Percentiles rank a stretch among this genome's conserved stretches.
Evolutionary conservation across 2,329 filamentous ascomycete species (phyloP).

Genomic region (Erysiphe pisi): DNA sequence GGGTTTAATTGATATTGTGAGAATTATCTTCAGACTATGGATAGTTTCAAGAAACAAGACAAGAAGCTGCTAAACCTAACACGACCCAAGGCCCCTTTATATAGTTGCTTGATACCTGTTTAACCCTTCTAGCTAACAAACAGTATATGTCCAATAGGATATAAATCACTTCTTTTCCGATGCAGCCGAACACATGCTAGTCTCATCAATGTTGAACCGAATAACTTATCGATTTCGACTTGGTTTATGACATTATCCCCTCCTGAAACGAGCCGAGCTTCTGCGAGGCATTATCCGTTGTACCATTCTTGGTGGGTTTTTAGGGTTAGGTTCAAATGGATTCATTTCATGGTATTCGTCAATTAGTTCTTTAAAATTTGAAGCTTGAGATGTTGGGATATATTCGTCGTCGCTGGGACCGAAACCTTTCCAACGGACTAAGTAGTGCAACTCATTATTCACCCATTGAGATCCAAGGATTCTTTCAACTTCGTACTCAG

Average conservation of each 20-base stretch:
- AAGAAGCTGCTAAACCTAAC: too few relatives aligned
- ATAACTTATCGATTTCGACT: neutral
- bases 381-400: constrained; percentile 5
- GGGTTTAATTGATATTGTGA: too few relatives aligned
- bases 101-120: too few relatives aligned
- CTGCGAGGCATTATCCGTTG: neutral
- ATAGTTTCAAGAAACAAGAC: too few relatives aligned
- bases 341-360: constrained; percentile 15
- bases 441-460: neutral
- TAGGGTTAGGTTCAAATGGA: neutral
- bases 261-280: neutral
- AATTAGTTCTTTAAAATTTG: constrained; percentile 1
- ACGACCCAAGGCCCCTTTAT: too few relatives aligned
- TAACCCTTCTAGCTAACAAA: too few relatives aligned
- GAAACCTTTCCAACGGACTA: neutral
- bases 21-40: too few relatives aligned
- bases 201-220: too few relatives aligned
- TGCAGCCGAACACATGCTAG: too few relatives aligned
- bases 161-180: too few relatives aligned
- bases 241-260: constrained; percentile 26
- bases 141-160: too few relatives aligned
- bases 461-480: neutral
- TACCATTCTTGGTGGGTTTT: neutral
- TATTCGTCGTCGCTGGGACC: neutral
- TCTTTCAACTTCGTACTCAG: constrained; percentile 18